Evolutionary conservation across 2,329 filamentous ascomycete genomes (phyloP), one percentile per base, ranked within the genome.

Genomic region (Verticillium nubilum): DNA sequence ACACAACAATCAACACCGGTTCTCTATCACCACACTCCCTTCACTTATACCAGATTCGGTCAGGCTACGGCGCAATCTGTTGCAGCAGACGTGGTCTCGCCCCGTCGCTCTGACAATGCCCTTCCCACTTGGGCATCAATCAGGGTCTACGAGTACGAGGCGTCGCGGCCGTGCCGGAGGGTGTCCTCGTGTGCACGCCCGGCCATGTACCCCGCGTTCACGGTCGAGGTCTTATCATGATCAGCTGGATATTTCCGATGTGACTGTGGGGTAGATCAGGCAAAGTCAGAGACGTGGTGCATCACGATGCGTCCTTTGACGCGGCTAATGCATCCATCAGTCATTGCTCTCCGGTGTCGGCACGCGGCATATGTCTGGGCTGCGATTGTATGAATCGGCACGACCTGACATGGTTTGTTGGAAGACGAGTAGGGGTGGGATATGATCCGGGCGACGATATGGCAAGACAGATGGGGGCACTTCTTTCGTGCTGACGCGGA

Each of bases 11-110:
- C 37, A 52, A 19, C 54, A 33, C 29, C 57, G 29, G 54, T 19
- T 19, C 7, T 52, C 47, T 55, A 53, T 59, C 57, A 57, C 55
- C 57, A 61, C 59, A 47, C 54, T 31, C 28, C 9, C 47, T 50
- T 59, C 25, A 54, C 33, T 52, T 54, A 52, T 50, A 47, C 47
- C 56, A 28, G 19, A 61, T 62, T 61, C 59, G 50, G 59, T 13
- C 47, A 50, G 55, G 56, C 31, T 37, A 35, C 35, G 53, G 50
- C 56, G 47, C 29, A 27, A 29, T 50, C 28, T n/a, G 19, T 25
- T 31, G 57, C 31, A 56, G 27, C 28, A 59, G 37, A 56, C 57
- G 54, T 52, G 59, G 42, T 25, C 19, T 50, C 42, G 42, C 42
- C 42, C 42, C 42, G 7, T 1, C 42, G 42, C 42, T 50, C 19